Percentiles rank a stretch among this genome's conserved stretches.
phyloP scores from a whole-genome alignment of 805 yeast genomes.

The Candida ponderosae region DNA sequence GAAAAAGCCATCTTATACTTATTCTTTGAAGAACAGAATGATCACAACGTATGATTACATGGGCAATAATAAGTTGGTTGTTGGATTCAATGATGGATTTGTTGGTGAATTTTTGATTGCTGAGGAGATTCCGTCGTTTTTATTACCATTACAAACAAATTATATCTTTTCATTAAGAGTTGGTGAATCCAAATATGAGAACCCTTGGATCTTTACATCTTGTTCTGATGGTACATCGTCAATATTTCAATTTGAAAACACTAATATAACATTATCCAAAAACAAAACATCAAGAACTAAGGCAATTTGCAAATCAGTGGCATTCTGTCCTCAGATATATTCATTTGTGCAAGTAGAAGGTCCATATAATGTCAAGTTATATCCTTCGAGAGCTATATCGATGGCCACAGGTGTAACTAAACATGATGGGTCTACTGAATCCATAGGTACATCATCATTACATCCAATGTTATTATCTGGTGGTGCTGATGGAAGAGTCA shows the following conservation, averaged over 20 bases:
- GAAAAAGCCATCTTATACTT: constrained; percentile 18
- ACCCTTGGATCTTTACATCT: constrained; percentile 23
- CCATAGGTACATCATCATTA: constrained; percentile 29
- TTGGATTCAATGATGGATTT: constrained; percentile 53
- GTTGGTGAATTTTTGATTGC: constrained; percentile 46
- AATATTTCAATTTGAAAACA: constrained; percentile 27
- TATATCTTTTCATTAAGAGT: constrained; percentile 26
- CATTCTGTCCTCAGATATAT: constrained; percentile 25
- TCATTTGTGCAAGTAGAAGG: constrained; percentile 36
- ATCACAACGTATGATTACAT: constrained; percentile 45
- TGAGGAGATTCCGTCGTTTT: constrained; percentile 27
- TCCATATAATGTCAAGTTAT: constrained; percentile 25
- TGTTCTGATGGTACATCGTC: constrained; percentile 35
- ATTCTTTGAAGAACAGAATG: constrained; percentile 17
- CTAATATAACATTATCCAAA: constrained; percentile 17
- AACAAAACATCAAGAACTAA: constrained; percentile 23
- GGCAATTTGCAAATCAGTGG: constrained; percentile 21
- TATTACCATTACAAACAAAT: constrained; percentile 29
- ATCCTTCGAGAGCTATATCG: constrained; percentile 29
- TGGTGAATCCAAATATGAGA: constrained; percentile 27
- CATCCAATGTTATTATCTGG: constrained; percentile 44
- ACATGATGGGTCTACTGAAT: constrained; percentile 32
- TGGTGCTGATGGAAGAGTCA: constrained; percentile 40
- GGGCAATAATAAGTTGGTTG: constrained; percentile 34
- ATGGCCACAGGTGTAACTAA: constrained; percentile 25